Percentiles rank a stretch among this genome's conserved stretches.
These are phyloP conservation scores for Crotalaria pallida DNA, from an alignment of 306 rosid genomes.

Conservation along the genomic window DNA sequence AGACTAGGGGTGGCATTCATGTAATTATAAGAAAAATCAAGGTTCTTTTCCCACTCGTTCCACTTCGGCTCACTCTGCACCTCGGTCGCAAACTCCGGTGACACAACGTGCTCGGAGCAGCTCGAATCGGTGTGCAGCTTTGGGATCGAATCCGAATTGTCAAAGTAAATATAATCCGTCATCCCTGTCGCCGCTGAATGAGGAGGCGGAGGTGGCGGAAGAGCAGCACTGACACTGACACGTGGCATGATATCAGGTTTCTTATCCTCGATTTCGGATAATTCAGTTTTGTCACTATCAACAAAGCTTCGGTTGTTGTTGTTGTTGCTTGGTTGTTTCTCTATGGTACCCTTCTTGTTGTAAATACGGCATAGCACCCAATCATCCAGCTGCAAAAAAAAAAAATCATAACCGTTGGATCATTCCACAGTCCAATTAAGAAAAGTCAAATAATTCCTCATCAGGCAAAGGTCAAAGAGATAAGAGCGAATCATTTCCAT, in stretches of 20 bases:
- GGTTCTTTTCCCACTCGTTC: slow-evolving; percentile 69
- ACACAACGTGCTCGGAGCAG: slow-evolving; percentile 93
- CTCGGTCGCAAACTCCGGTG: slow-evolving; percentile 82
- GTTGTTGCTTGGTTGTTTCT: slow-evolving; percentile 42
- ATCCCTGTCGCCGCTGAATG: neutral
- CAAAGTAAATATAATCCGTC: slow-evolving; percentile 54
- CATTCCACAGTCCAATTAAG: neutral
- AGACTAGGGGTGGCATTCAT: slow-evolving; percentile 36
- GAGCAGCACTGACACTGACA: neutral
- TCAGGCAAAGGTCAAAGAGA: neutral
- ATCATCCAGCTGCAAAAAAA: slow-evolving; percentile 91
- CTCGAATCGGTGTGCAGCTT: slow-evolving; percentile 89
- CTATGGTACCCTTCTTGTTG: slow-evolving; percentile 73
- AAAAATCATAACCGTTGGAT: slow-evolving; percentile 36
- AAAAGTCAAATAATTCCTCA: neutral
- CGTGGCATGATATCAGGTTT: slow-evolving; percentile 47
- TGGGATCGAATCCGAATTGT: slow-evolving; percentile 73
- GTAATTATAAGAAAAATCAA: slow-evolving; percentile 53
- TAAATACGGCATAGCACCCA: slow-evolving; percentile 97
- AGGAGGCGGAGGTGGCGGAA: slow-evolving; percentile 21
- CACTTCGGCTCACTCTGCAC: slow-evolving; percentile 92
- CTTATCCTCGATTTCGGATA: slow-evolving; percentile 44
- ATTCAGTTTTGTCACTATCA: slow-evolving; percentile 1
- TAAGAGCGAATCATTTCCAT: slow-evolving; percentile 34
- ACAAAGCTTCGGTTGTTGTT: too few species aligned